Percentiles rank a stretch among this genome's conserved stretches.
phyloP scores from a whole-genome alignment of 2,329 filamentous ascomycete species.

The Cephalotrichum gorgonifer region DNA sequence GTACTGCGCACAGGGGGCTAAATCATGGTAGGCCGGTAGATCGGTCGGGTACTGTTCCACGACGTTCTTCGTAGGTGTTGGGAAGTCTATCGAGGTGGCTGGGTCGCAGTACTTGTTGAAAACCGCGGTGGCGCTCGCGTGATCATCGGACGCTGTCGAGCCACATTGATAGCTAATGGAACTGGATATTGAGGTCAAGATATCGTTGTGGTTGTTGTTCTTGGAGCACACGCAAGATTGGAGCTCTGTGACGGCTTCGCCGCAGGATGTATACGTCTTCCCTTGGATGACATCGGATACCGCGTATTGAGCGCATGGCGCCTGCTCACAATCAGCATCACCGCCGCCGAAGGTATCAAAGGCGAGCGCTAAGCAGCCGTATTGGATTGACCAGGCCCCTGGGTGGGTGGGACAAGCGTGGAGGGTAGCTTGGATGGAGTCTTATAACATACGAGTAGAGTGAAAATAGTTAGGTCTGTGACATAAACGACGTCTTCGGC shows the following conservation, averaged over 20 bases:
- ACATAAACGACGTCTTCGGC: constrained; percentile 26
- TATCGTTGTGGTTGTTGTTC: constrained; percentile 25
- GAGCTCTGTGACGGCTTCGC: not conserved
- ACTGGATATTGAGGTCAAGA: constrained; percentile 26
- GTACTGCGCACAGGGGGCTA: constrained; percentile 31
- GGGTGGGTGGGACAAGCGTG: not conserved
- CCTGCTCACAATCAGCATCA: not conserved
- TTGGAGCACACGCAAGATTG: constrained; percentile 40
- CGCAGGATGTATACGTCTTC: not conserved
- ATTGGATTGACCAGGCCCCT: not conserved
- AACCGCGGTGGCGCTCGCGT: constrained; percentile 33
- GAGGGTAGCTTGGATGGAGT: not conserved
- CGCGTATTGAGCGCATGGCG: not conserved
- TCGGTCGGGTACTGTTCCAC: constrained; percentile 41
- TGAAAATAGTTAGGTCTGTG: constrained; percentile 31
- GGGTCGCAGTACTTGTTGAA: constrained; percentile 40
- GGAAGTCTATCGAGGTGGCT: constrained; percentile 21
- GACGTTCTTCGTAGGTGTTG: constrained; percentile 27
- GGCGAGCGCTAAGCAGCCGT: not conserved
- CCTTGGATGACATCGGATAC: not conserved
- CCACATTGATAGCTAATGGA: constrained; percentile 33
- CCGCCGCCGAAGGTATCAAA: not conserved
- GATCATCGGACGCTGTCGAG: constrained; percentile 33
- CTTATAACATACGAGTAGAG: constrained; percentile 23
- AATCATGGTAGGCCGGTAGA: constrained; percentile 27